These are phyloP conservation scores for Beauveria asiatica DNA, from an alignment of 2,329 filamentous ascomycete genomes.

Conservation along the genomic window DNA sequence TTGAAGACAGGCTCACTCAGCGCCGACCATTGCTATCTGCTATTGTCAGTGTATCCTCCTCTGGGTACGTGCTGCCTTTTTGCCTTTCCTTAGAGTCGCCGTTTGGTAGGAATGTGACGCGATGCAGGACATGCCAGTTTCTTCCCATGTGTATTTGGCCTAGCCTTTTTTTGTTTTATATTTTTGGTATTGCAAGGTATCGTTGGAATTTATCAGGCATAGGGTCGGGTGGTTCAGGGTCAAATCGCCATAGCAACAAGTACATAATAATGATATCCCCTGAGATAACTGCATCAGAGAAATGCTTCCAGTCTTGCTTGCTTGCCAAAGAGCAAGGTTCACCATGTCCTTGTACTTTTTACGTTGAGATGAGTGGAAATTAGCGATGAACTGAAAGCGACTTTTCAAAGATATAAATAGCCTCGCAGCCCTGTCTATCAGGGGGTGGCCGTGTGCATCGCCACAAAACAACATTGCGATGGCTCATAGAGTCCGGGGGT, in stretches of 20 bases:
- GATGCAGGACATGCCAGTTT: slow-evolving; percentile 3
- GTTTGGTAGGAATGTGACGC: not conserved
- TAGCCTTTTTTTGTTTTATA: not conserved
- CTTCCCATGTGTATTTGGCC: slow-evolving; percentile 1
- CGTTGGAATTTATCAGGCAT: not conserved
- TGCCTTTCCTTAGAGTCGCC: not conserved
- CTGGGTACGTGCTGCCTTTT: not conserved
- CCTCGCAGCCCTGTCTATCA: not conserved
- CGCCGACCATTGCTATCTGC: not conserved
- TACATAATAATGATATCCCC: slow-evolving; percentile 9
- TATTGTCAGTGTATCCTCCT: not conserved
- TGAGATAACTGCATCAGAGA: not conserved
- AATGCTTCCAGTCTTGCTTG: not conserved
- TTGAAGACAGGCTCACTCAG: not conserved
- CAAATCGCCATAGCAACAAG: slow-evolving; percentile 5
- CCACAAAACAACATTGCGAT: not conserved
- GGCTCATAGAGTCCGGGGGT: not conserved
- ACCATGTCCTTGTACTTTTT: no score
- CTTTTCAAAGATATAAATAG: not conserved
- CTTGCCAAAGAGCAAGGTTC: no score
- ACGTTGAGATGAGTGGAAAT: not conserved
- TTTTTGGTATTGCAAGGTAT: not conserved
- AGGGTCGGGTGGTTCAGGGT: not conserved
- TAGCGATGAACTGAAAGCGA: not conserved
- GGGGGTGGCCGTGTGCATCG: not conserved